phyloP scores from a whole-genome alignment of 345 rosid species.

The Euphorbia peplus region DNA sequence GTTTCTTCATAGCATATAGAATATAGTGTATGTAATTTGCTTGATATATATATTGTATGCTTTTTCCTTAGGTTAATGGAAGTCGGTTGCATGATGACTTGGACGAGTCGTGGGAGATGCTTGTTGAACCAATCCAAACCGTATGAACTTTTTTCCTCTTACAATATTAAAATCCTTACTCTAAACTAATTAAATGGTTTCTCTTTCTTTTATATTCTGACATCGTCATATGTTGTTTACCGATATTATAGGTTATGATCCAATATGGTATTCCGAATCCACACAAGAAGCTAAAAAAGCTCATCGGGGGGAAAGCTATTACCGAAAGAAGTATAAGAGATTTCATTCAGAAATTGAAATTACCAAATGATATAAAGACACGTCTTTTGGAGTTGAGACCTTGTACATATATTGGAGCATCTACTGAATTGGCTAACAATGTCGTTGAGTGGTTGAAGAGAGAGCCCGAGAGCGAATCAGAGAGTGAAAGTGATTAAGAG shows the following conservation, averaged over 20 bases:
- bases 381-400: conserved; percentile 67
- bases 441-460: too few relatives aligned
- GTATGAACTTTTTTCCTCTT: too few relatives aligned
- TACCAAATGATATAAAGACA: conserved; percentile 62
- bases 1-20: too few relatives aligned
- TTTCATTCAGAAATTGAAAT: conserved; percentile 60
- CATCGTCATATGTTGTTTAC: too few relatives aligned
- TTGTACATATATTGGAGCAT: conserved; percentile 72
- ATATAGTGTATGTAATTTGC: too few relatives aligned
- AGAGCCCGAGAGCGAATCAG: too few relatives aligned
- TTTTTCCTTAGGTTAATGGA: conserved; percentile 58
- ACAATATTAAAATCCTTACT: too few relatives aligned
- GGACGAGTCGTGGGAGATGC: conserved; percentile 92
- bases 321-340: conserved; percentile 63
- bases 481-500: too few relatives aligned
- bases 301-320: conserved; percentile 85
- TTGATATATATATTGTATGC: too few relatives aligned
- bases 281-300: conserved; percentile 85
- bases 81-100: conserved; percentile 69
- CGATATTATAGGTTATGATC: conserved; percentile 64
- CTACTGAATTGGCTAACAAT: conserved; percentile 44
- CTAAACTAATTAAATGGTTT: too few relatives aligned
- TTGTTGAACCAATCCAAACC: conserved; percentile 91
- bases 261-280: conserved; percentile 91
- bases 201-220: too few relatives aligned